A percentile compares a stretch with the other conserved stretches of the same genome.
Evolutionary conservation across 257 asterid genomes (phyloP).

Genomic region (Penstemon eatonii): DNA sequence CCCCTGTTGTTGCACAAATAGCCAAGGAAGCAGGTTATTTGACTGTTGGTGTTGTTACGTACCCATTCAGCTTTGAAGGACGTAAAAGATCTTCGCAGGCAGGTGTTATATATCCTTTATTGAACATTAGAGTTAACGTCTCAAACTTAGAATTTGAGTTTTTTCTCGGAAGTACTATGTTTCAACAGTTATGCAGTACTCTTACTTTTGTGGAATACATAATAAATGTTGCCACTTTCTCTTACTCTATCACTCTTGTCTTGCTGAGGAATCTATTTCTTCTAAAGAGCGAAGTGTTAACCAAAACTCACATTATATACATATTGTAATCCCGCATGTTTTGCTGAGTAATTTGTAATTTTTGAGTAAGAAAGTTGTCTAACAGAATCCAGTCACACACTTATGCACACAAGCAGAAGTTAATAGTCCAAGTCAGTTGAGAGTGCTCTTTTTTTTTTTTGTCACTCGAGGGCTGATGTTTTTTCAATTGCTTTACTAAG

Average conservation of each 20-base stretch:
- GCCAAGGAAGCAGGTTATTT: slow-evolving; percentile 93
- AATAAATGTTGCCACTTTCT: background rate
- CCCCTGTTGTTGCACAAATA: slow-evolving; percentile 92
- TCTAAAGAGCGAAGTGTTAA: background rate
- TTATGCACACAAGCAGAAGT: background rate
- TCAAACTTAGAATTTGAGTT: slow-evolving; percentile 20
- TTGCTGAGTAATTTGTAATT: slow-evolving; percentile 1
- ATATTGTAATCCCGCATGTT: background rate
- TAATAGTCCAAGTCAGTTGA: background rate
- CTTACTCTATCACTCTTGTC: background rate
- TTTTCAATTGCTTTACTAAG: too few relatives aligned
- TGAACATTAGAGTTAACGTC: background rate
- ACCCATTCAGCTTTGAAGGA: slow-evolving; percentile 98
- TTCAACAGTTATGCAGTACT: slow-evolving; percentile 16
- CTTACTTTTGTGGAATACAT: background rate
- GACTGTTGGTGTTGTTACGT: slow-evolving; percentile 96
- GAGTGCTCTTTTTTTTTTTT: background rate
- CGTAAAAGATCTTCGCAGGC: slow-evolving; percentile 92
- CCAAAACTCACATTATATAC: background rate
- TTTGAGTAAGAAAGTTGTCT: background rate
- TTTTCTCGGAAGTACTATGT: slow-evolving; percentile 9
- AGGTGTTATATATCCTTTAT: slow-evolving; percentile 34
- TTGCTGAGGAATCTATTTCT: background rate
- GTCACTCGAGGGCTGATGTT: slow-evolving; percentile 2
- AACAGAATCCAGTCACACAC: background rate